Conservation (phyloP, 192 early-diverging fungal genomes). For the Pilaira anomala region DNA sequence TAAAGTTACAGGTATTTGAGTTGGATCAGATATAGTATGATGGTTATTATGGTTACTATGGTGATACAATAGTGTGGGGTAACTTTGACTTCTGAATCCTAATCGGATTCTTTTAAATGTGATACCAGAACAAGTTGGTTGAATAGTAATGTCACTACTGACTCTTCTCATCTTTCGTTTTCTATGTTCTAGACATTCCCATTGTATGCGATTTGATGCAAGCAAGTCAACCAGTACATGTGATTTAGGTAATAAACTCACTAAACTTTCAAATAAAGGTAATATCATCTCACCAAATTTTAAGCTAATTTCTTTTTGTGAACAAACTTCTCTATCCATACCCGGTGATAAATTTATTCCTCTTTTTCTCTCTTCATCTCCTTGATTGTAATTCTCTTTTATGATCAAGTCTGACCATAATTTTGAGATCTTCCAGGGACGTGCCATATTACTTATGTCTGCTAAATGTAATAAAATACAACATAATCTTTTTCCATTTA, state of each 20-base stretch:
- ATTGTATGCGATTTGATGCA: slow-evolving; percentile 4
- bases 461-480: slow-evolving; percentile 75
- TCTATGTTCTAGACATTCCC: background rate
- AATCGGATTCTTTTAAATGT: too few species aligned
- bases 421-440: slow-evolving; percentile 79
- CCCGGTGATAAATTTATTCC: slow-evolving; percentile 74
- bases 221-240: slow-evolving; percentile 47
- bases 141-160: background rate
- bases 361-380: slow-evolving; percentile 71
- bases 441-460: slow-evolving; percentile 80
- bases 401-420: slow-evolving; percentile 83
- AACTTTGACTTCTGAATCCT: too few species aligned
- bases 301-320: slow-evolving; percentile 68
- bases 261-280: slow-evolving; percentile 79
- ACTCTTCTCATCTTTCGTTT: background rate
- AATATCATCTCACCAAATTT: slow-evolving; percentile 70
- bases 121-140: too few species aligned
- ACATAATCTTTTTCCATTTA: slow-evolving; percentile 50
- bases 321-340: slow-evolving; percentile 70
- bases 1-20: too few species aligned
- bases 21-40: too few species aligned
- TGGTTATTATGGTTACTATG: too few species aligned
- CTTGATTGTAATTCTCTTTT: slow-evolving; percentile 78
- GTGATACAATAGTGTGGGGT: too few species aligned
- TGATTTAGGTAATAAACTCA: slow-evolving; percentile 65